phyloP scores from a whole-genome alignment of 1,139 yeast genomes.

The Maudiozyma humilis region DNA sequence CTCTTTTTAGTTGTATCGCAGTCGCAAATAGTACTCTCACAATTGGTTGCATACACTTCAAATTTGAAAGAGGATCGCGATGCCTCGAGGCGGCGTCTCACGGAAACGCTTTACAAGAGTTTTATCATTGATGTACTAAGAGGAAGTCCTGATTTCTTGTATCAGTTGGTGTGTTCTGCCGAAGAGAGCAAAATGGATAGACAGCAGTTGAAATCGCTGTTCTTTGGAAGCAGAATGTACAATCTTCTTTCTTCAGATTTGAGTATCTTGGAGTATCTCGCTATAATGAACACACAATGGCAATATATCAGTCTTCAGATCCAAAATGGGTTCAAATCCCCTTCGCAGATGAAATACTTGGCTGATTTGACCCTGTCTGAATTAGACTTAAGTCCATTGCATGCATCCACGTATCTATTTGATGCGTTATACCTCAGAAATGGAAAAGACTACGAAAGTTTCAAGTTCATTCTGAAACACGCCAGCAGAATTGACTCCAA shows the following conservation, averaged over 20 bases:
- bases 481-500: slow-evolving; percentile 20
- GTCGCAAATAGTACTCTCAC: slow-evolving; percentile 13
- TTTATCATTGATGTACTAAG: slow-evolving; percentile 14
- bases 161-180: slow-evolving; percentile 8
- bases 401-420: slow-evolving; percentile 20
- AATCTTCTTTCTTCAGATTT: slow-evolving; percentile 25
- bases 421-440: slow-evolving; percentile 19
- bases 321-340: background rate
- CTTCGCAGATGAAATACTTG: background rate
- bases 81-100: no score
- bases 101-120: slow-evolving; percentile 11
- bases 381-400: slow-evolving; percentile 29
- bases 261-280: slow-evolving; percentile 23
- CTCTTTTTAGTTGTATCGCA: slow-evolving; percentile 10
- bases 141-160: slow-evolving; percentile 10
- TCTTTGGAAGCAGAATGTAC: slow-evolving; percentile 34
- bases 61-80: background rate
- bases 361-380: slow-evolving; percentile 20
- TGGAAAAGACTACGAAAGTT: slow-evolving; percentile 13
- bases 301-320: slow-evolving; percentile 11
- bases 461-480: slow-evolving; percentile 4
- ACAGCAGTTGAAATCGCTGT: slow-evolving; percentile 21
- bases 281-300: slow-evolving; percentile 25
- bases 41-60: slow-evolving; percentile 8
- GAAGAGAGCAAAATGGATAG: slow-evolving; percentile 14